Evolutionary conservation across 1,284 basidiomycete genomes (phyloP), one percentile per base, ranked within the genome.

Genomic region (Porogramme epimiltina): DNA sequence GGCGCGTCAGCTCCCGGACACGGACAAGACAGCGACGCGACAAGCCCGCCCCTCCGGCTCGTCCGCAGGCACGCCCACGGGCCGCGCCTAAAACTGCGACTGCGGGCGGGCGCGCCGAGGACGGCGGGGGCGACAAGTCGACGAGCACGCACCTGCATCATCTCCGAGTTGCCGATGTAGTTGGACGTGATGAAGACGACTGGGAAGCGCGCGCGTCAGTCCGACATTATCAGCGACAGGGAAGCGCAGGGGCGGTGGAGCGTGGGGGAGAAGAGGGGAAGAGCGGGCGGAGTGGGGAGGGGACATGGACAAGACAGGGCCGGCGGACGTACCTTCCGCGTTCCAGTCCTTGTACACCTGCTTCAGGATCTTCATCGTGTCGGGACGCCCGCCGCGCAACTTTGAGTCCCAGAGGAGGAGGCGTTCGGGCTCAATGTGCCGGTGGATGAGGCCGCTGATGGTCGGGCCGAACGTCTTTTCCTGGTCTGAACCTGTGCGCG

Each of bases 161-260:
- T 85, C 66, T 89, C 86, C 5, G 76, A 72, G 67, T 89, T 89
- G 34, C 87, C 87, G 33, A 79, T 74, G 61, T 79, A 85, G 67
- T 89, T 89, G 18, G 87, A 89, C 16, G 87, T 89, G 66, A 89
- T 87, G 67, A 89, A 87, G 16, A 89, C 83, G 44, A 89, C 87
- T 31, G 28, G 8, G 13, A 31, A 31, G 13, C 86, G 59, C 39
- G 37, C 42, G 28, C 18, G 28, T 24, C 11, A 33, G 46, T 3
- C 40, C 51, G 45, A 40, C 22, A n/a, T 11, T 19, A 28, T 55
- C 36, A 55, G 47, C 26, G 18, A 13, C 49, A 19, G 43, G 43
- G 20, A n/a, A 4, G 16, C 34, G 42, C 28, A 31, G 8, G 13
- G 8, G 28, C 6, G 13, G 13, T 6, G 28, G 8, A 31, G 28